Evolutionary conservation across 768 basidiomycete species (phyloP), one percentile per base, ranked within the genome.

Genomic region (Auriscalpium vulgare): DNA sequence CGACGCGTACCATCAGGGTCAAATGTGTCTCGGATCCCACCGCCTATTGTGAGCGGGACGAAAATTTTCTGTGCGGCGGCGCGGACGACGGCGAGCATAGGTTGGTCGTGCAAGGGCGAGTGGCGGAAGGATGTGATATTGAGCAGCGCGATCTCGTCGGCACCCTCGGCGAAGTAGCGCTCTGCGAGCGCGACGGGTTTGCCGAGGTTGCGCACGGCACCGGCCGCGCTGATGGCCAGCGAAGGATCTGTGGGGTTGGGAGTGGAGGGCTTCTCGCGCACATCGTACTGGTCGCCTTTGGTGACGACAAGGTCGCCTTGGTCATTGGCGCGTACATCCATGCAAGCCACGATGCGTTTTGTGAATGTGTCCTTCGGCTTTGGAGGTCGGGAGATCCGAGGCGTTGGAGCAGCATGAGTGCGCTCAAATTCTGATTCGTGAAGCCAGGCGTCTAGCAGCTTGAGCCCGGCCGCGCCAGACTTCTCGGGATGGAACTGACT

Each of bases 121-220:
- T 90, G 87, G 59, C 97, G 90, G 83, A 99, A 99, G 59, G 95
- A 97, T 14, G 97, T 99, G 77, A 99, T 99, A 73, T 99, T 99
- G 68, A 99, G 87, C 60, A 99, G 84, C 68, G 93, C 97, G 37
- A 99, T 77, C 72, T 99, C 97, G 71, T 99, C 97, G 47, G 95
- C 95, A 36, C 94, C 94, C 36, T 84, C 82, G 10, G 74, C 68
- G 72, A 87, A 98, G 74, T 99, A 98, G 61, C 82, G 83, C 49
- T 79, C 81, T 2, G 95, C 88, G 57, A 98, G 84, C 34, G 90
- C 83, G 64, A 99, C 91, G 17, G 97, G 97, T 72, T 97, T 98
- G 51, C 97, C 97, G 50, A 99, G 86, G 71, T 99, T 98, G 63
- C 95, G 88, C 11, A 99, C 97, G 0, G 82, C 81, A 29, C 90